Percentiles rank a stretch among this genome's conserved stretches.
These are phyloP conservation scores for Penicillium sp. DNA, from an alignment of 2,329 filamentous ascomycete species.

Conservation along the genomic window DNA sequence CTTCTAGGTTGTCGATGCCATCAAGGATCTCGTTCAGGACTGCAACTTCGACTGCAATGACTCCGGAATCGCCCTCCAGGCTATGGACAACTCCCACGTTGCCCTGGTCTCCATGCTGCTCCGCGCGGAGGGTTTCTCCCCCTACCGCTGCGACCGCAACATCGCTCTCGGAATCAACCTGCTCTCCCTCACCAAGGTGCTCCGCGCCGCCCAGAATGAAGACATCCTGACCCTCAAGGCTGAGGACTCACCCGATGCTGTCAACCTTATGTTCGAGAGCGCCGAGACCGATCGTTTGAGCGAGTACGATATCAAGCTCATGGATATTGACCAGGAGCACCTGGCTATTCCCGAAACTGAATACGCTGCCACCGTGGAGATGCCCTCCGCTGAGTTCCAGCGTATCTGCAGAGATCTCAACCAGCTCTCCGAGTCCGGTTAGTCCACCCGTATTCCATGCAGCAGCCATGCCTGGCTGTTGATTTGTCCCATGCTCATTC, in stretches of 20 bases:
- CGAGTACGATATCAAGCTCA: slow-evolving; percentile 99
- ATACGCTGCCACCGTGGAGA: slow-evolving; percentile 85
- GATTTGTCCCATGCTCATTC: slow-evolving; percentile 15
- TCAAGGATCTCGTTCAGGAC: slow-evolving; percentile 98
- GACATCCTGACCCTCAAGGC: slow-evolving; percentile 96
- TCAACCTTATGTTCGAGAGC: slow-evolving; percentile 96
- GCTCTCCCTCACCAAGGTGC: slow-evolving; percentile 92
- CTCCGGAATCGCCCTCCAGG: slow-evolving; percentile 94
- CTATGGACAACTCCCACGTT: slow-evolving; percentile 99
- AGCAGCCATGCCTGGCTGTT: neutral
- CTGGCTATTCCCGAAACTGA: slow-evolving; percentile 99
- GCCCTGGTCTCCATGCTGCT: slow-evolving; percentile 99
- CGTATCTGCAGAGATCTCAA: slow-evolving; percentile 92
- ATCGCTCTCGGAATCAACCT: slow-evolving; percentile 98
- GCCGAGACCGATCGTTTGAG: slow-evolving; percentile 83
- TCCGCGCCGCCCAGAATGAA: slow-evolving; percentile 90
- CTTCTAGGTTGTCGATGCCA: slow-evolving; percentile 87
- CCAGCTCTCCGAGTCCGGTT: slow-evolving; percentile 93
- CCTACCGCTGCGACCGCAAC: slow-evolving; percentile 98
- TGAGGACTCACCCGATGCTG: slow-evolving; percentile 91
- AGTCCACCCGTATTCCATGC: slow-evolving; percentile 31
- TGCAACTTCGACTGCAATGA: slow-evolving; percentile 99
- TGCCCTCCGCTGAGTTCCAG: slow-evolving; percentile 89
- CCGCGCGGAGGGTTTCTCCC: slow-evolving; percentile 89
- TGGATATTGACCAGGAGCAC: slow-evolving; percentile 99